Base-by-base conservation (phyloP, 345 rosid species). In the Jatropha curcas region DNA sequence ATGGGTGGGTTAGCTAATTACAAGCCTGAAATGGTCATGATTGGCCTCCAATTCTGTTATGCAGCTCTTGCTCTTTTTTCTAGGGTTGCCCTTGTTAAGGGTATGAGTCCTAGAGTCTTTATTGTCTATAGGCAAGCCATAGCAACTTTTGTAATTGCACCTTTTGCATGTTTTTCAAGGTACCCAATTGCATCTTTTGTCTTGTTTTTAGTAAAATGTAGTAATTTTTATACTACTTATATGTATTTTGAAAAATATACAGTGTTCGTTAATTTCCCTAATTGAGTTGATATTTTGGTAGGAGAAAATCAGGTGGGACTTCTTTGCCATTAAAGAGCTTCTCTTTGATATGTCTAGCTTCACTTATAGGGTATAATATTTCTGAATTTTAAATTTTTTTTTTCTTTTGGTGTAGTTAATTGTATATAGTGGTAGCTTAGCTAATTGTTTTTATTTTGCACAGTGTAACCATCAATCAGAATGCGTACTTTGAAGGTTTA, bases 401-500 rank as follows among this genome's bases (percentile, higher is more conserved):
- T 7, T 27, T 37, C 28, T 2, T 10, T 12, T 14, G 4, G 5
- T 11, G 46, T 4, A 39, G 43, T 39, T 39, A 39, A 39, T 39
- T 39, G 10, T 39, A 39, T 39, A 39, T 39, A 12, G 30, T 13
- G 10, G 19, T 53, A 2, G 37, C 11, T 33, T 33, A 35, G 37
- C 24, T 17, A 13, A 13, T 16, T 0, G 17, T 4, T 48, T 13
- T 48, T 14, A 13, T 48, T 17, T 48, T 48, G 52, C 19, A 7
- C 69, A 79, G 87, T 1, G 78, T 84, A 4, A 82, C 83, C 5
- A 70, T 50, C 45, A 79, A 72, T 60, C 86, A 83, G 68, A 83
- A 77, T 50, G 77, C 79, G 30, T 83, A 85, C 37, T 85, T 81
- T 50, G 80, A 83, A 52, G 86, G 88, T 35, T 39, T 85, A 2